These are phyloP conservation scores for Solanum bulbocastanum DNA, from an alignment of 257 asterid species.

Conservation along the genomic window DNA sequence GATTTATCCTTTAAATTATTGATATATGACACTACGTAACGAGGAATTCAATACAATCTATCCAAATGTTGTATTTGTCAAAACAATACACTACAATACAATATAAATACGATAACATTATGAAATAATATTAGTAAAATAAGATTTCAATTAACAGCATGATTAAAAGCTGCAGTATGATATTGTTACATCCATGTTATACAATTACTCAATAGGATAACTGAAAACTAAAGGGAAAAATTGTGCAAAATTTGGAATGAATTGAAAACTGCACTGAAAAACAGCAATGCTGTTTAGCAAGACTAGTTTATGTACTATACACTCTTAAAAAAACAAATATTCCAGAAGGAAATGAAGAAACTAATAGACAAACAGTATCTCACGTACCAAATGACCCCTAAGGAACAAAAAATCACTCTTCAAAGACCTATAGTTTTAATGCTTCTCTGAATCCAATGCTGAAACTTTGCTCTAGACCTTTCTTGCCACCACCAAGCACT, in stretches of 20 bases:
- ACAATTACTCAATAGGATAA: neutral
- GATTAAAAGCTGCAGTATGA: neutral
- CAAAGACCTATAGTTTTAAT: constrained; percentile 8
- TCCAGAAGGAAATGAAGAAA: neutral
- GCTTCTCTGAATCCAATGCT: constrained; percentile 30
- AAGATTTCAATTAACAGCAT: neutral
- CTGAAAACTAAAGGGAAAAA: neutral
- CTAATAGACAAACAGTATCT: neutral
- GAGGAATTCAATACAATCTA: neutral
- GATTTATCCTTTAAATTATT: neutral
- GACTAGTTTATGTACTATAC: neutral
- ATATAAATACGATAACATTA: neutral
- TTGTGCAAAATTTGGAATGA: neutral
- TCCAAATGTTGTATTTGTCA: neutral
- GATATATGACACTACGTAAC: neutral
- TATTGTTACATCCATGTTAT: neutral
- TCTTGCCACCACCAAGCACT: constrained; percentile 19
- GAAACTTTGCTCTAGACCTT: constrained; percentile 18
- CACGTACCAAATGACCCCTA: neutral
- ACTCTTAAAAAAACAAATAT: neutral
- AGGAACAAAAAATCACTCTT: neutral
- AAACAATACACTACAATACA: neutral
- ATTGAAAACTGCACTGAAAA: neutral
- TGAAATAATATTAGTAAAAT: neutral
- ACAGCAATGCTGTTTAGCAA: neutral